These are phyloP conservation scores for Cordia subcordata DNA, from an alignment of 257 asterid genomes.

Conservation along the genomic window DNA sequence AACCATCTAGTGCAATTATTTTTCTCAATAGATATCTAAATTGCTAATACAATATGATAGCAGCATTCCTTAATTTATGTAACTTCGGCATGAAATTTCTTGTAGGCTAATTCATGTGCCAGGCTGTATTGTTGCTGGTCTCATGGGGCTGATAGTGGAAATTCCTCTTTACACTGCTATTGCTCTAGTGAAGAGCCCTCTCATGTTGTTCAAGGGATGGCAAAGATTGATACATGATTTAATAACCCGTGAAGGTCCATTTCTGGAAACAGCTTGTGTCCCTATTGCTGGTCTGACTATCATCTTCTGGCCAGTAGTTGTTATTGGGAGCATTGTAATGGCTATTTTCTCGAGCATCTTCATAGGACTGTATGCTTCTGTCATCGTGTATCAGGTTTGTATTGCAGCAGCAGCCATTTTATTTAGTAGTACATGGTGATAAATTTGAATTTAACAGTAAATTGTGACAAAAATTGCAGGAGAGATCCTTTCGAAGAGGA, in stretches of 20 bases:
- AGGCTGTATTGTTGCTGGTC: constrained; percentile 72
- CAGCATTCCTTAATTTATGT: not conserved
- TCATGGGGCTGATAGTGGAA: constrained; percentile 70
- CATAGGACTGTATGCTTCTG: constrained; percentile 78
- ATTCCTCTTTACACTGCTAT: constrained; percentile 82
- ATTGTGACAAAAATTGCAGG: constrained; percentile 40
- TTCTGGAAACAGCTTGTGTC: constrained; percentile 89
- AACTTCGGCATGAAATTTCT: constrained; percentile 1
- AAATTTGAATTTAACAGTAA: not conserved
- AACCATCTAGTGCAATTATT: not conserved
- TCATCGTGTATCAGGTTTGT: constrained; percentile 81
- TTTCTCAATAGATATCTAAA: not conserved
- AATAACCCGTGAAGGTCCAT: constrained; percentile 92
- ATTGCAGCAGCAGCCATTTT: not conserved
- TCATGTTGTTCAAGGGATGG: constrained; percentile 93
- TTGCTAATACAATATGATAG: not conserved
- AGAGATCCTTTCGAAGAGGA: constrained; percentile 77
- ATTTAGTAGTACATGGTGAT: not conserved
- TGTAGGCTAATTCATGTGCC: constrained; percentile 80
- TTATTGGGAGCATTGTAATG: constrained; percentile 68
- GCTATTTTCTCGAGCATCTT: constrained; percentile 74
- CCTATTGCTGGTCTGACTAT: constrained; percentile 91
- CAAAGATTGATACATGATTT: constrained; percentile 79
- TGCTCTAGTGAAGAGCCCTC: constrained; percentile 83
- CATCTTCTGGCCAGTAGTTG: constrained; percentile 91